Base-by-base conservation (phyloP, 345 rosid species). In the Salix udensis region DNA sequence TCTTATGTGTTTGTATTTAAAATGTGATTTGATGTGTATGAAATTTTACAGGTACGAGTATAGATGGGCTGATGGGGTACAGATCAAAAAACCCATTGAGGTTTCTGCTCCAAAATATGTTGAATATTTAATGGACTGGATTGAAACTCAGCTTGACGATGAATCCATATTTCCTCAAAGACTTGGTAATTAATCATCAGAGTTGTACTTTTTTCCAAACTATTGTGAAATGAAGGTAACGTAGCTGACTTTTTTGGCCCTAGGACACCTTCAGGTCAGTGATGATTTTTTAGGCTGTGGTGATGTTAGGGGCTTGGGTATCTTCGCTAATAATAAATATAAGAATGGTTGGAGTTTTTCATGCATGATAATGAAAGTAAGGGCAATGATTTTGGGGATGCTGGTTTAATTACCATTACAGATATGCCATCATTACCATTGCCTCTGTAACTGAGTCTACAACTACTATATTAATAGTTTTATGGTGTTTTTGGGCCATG, bases 11-110 rank as follows among this genome's bases (percentile, higher is more conserved):
- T 24, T 34, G 1, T 46, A 46, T 46, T 46, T 46, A 12, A 71
- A 68, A 81, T 40, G 24, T 81, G 74, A 73, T 65, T 67, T 67
- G 58, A 76, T 36, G 67, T 70, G 19, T 39, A 68, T 67, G 69
- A 44, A 74, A 65, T 15, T 39, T 82, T 79, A 65, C 89, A 95
- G 98, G 86, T 96, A 96, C 16, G 99, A 96, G 68, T 96, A 96
- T 80, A 87, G 99, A 85, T 96, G 99, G 99, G 99, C 99, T 37
- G 99, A 96, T 88, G 99, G 99, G 55, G 97, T 96, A 24, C 94
- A 91, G 82, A 93, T 96, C 82, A 96, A 96, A 90, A 96, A 92
- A 82, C 99, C 99, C 5, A 96, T 96, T 13, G 99, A 96, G 81
- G 99, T 96, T 66, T 96, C 99, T 67, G 99, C 99, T 79, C 98